Evolutionary conservation across 208 protist genomes (phyloP).

Genomic region (Acanthamoeba castellanii): DNA sequence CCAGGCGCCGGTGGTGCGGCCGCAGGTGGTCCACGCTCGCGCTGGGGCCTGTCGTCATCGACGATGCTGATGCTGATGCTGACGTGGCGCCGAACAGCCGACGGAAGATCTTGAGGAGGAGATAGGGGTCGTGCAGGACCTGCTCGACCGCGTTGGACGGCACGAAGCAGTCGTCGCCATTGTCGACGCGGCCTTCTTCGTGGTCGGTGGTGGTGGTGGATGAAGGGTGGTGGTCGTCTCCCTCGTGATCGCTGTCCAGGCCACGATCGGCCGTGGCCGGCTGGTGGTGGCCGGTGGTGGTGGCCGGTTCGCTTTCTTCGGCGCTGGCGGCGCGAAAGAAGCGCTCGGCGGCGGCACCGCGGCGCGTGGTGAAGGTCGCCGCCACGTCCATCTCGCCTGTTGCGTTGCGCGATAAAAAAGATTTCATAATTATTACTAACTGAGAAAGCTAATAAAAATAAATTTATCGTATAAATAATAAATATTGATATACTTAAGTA

Average conservation of each 20-base stretch:
- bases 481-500: not conserved
- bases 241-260: not conserved
- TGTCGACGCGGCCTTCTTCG: too few species aligned
- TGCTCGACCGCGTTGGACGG: not conserved
- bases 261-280: not conserved
- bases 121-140: conserved; percentile 14
- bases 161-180: not conserved
- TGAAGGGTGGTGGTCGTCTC: not conserved
- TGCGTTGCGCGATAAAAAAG: too few species aligned
- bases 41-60: not conserved
- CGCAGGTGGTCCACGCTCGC: not conserved
- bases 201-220: too few species aligned
- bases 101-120: conserved; percentile 31
- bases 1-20: not conserved
- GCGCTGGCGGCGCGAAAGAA: not conserved
- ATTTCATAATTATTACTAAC: not conserved
- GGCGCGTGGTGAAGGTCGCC: not conserved
- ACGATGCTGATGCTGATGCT: not conserved
- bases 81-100: not conserved
- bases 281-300: not conserved
- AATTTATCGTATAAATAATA: too few species aligned
- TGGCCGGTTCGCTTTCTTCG: too few species aligned
- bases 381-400: not conserved
- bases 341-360: not conserved
- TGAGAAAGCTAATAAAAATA: not conserved